A percentile compares a stretch with the other conserved stretches of the same genome.
phyloP scores from a whole-genome alignment of 768 basidiomycete species.

The Sarcodon sp. region DNA sequence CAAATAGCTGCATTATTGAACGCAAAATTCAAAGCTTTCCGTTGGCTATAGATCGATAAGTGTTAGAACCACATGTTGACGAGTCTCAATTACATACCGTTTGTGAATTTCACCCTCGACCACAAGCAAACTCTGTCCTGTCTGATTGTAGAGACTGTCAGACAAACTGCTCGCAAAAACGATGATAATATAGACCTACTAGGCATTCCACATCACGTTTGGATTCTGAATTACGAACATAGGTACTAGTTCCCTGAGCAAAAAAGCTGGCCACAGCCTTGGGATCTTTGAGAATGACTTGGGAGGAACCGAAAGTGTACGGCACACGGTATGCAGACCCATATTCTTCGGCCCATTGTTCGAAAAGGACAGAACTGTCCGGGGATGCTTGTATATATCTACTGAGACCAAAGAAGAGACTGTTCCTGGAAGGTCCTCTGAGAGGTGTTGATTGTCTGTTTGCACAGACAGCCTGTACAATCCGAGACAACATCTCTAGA shows the following conservation, averaged over 20 bases:
- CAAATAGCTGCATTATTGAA: constrained; percentile 41
- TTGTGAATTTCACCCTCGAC: constrained; percentile 30
- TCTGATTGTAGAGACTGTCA: constrained; percentile 3
- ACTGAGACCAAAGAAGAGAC: constrained; percentile 27
- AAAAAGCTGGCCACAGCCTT: constrained; percentile 41
- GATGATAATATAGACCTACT: constrained; percentile 10
- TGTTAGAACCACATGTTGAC: constrained; percentile 2
- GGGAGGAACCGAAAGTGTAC: constrained; percentile 6
- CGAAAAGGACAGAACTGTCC: constrained; percentile 22
- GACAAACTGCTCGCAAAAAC: no score
- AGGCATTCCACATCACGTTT: constrained; percentile 23
- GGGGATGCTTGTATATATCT: constrained; percentile 15
- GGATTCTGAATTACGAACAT: constrained; percentile 24
- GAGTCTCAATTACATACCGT: constrained; percentile 13
- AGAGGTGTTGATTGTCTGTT: constrained; percentile 17
- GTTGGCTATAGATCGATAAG: constrained; percentile 20
- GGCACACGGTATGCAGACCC: constrained; percentile 33
- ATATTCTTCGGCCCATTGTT: constrained; percentile 33
- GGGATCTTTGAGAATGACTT: constrained; percentile 13
- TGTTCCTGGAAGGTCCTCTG: constrained; percentile 27
- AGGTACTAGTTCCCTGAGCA: constrained; percentile 34
- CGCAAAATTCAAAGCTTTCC: constrained; percentile 36
- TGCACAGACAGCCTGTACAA: no score
- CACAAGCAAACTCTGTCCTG: constrained; percentile 24
- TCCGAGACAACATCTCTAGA: no score